Evolutionary conservation across 331 rosid species (phyloP).

Genomic region (Prunus yedoensis): DNA sequence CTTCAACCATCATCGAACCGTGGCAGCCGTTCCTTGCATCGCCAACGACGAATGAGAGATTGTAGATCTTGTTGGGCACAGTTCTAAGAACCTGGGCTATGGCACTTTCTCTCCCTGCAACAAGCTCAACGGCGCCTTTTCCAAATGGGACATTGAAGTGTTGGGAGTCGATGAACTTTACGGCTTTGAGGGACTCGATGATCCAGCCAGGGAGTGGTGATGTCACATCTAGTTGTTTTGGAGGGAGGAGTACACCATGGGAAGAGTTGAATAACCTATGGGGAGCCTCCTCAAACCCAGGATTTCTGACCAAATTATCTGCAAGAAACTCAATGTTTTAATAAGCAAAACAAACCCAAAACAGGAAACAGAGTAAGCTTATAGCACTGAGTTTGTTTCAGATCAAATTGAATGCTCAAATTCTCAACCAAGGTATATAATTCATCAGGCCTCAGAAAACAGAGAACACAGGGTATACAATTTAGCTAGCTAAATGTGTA

Average conservation of each 20-base stretch:
- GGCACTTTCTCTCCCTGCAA: conserved; percentile 92
- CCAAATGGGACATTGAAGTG: conserved; percentile 85
- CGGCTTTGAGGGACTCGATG: conserved; percentile 86
- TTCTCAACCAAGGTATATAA: too few relatives aligned
- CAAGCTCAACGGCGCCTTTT: conserved; percentile 72
- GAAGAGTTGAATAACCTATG: conserved; percentile 70
- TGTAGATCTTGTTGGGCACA: conserved; percentile 53
- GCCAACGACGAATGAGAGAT: conserved; percentile 62
- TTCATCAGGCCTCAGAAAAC: too few relatives aligned
- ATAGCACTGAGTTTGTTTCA: too few relatives aligned
- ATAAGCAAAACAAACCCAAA: not conserved
- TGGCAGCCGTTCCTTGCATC: conserved; percentile 89
- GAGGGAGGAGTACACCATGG: conserved; percentile 86
- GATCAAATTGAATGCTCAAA: too few relatives aligned
- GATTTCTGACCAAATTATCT: conserved; percentile 75
- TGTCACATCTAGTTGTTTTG: conserved; percentile 63
- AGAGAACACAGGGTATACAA: not conserved
- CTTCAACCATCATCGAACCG: conserved; percentile 91
- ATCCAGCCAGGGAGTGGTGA: conserved; percentile 98
- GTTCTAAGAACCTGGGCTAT: conserved; percentile 85
- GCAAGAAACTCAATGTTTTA: conserved; percentile 22
- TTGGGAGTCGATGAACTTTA: conserved; percentile 73
- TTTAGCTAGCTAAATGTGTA: not conserved
- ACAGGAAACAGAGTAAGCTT: not conserved
- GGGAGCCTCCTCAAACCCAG: conserved; percentile 86